phyloP scores from a whole-genome alignment of 306 rosid species.

The Potentilla sterilis region DNA sequence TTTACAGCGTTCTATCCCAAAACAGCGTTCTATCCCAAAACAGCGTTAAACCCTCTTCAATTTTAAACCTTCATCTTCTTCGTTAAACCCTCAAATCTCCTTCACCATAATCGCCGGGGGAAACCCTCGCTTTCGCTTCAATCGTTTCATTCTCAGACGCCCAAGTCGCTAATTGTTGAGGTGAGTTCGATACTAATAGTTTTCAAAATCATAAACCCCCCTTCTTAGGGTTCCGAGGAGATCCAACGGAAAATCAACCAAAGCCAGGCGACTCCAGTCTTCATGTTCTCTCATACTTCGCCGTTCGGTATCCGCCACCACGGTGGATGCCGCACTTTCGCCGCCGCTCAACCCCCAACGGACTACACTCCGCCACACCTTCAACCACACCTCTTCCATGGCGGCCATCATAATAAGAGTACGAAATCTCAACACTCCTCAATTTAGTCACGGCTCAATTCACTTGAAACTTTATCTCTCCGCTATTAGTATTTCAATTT shows the following conservation, averaged over 20 bases:
- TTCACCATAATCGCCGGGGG: constrained; percentile 5
- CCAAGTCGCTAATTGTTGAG: background rate
- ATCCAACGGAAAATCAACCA: background rate
- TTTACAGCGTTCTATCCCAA: background rate
- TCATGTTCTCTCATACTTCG: background rate
- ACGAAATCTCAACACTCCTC: background rate
- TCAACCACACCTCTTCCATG: background rate
- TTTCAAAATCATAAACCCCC: background rate
- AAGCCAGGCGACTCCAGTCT: background rate
- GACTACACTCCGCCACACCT: background rate
- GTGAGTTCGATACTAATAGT: constrained; percentile 9
- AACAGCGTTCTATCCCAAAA: background rate
- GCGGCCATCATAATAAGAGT: background rate
- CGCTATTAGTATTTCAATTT: background rate
- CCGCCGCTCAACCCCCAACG: background rate
- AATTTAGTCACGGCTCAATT: background rate
- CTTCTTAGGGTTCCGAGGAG: background rate
- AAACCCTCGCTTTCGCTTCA: constrained; percentile 3
- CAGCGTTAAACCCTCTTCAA: background rate
- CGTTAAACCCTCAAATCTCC: background rate
- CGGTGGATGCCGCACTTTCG: background rate
- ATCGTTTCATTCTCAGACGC: background rate
- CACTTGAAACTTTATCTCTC: background rate
- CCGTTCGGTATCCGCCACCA: background rate
- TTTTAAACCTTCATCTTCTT: constrained; percentile 3